Base-by-base conservation (phyloP, 805 yeast species). In the Sungouiella thailandica region DNA sequence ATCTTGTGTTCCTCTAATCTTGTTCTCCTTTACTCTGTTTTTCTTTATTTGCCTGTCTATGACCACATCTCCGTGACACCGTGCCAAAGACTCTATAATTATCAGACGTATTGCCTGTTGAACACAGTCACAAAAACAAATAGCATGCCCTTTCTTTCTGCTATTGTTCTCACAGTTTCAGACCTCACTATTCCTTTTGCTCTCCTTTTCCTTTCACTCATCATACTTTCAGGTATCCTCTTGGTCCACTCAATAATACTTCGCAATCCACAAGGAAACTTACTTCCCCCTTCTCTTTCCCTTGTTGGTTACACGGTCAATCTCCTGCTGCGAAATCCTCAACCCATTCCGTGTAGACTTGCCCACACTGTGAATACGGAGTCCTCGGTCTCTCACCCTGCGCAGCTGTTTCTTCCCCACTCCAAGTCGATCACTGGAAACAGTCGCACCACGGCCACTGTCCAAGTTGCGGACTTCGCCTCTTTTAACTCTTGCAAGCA, bases 281-380 rank as follows among this genome's bases (percentile, higher is more conserved):
- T 30, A 13, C 29, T 36, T 31, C 32, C 32, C 29, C 19, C 28
- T 19, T 16, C 40, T 35, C 26, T 33, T 36, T 8, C 41, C 39
- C 26, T 23, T 28, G 19, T 40, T 44, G 36, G 52, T 62, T 16
- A 66, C 55, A 31, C 59, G 68, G 17, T 71, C 81, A 31, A 87
- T 78, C 31, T 87, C 96, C 12, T 57, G 60, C 42, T 76, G 74
- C 10, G 86, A 74, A 15, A 88, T 72, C 12, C 79, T 70, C 42
- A 89, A 62, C 2, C 97, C 97, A 45, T 85, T 81, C 42, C 82
- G 66, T 0, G 96, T 87, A 18, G 78, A 73, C 53, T 68, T 74
- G 13, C 97, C 97, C 23, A 88, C 76, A 20, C 79, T 70, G 43
- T 80, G 69, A 40, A 90, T 80, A 57, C 80, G 76, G 44, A 90